These are phyloP conservation scores for Lyophyllum atratum DNA, from an alignment of 768 basidiomycete species.

Conservation along the genomic window DNA sequence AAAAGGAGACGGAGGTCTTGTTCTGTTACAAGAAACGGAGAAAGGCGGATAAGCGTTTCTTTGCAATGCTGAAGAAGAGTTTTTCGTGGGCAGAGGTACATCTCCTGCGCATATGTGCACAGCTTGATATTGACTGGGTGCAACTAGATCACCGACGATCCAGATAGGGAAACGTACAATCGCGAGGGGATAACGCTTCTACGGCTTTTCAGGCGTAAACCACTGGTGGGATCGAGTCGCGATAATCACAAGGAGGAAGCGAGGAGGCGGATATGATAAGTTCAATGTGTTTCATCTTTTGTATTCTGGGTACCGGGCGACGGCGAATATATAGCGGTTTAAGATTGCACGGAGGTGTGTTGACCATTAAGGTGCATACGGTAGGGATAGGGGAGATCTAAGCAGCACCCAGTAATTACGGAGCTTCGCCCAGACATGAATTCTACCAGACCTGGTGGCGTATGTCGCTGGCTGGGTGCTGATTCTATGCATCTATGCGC, in stretches of 20 bases:
- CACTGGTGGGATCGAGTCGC: background rate
- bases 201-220: conserved; percentile 9
- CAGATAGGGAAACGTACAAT: conserved; percentile 12
- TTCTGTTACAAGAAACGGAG: conserved; percentile 95
- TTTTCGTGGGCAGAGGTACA: conserved; percentile 18
- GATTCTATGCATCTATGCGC: background rate
- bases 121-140: background rate
- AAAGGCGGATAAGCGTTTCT: conserved; percentile 44
- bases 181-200: conserved; percentile 17
- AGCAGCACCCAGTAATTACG: no score
- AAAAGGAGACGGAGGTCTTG: conserved; percentile 61
- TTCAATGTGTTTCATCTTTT: background rate
- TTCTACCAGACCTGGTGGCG: background rate
- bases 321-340: background rate
- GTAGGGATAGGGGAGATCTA: background rate
- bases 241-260: background rate
- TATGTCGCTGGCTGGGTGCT: background rate
- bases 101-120: background rate
- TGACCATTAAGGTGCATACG: background rate
- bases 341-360: background rate
- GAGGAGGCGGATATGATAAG: background rate
- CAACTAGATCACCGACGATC: conserved; percentile 16
- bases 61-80: conserved; percentile 11
- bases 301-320: background rate
- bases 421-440: no score